Percentiles rank a stretch among this genome's conserved stretches.
Conservation (phyloP, 106 monocot genomes). For the Allium cepa region DNA sequence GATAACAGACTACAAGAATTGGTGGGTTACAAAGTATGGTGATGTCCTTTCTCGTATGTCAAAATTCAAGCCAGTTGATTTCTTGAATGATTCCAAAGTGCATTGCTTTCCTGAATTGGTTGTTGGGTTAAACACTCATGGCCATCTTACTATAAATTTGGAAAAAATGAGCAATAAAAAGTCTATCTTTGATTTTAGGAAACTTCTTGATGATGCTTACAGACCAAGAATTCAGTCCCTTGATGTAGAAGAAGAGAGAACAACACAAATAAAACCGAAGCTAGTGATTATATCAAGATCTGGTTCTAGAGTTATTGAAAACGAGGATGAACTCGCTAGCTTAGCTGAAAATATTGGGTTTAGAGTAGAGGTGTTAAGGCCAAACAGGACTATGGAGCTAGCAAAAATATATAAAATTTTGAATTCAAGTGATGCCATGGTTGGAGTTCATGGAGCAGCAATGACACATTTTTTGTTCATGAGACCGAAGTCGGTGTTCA, state of each 20-base stretch:
- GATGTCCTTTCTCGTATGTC: constrained; percentile 40
- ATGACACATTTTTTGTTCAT: constrained; percentile 78
- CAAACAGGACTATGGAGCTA: constrained; percentile 38
- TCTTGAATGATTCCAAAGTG: constrained; percentile 24
- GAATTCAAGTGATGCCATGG: constrained; percentile 54
- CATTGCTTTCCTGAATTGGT: constrained; percentile 48
- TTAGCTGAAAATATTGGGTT: constrained; percentile 41
- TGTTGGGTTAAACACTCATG: constrained; percentile 27
- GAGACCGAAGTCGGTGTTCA: constrained; percentile 52
- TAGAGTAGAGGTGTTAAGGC: constrained; percentile 31
- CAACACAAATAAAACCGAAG: constrained; percentile 20
- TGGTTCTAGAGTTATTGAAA: constrained; percentile 57
- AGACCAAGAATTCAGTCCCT: not conserved
- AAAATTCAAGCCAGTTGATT: constrained; percentile 25
- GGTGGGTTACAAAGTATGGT: constrained; percentile 53
- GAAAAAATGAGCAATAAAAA: constrained; percentile 8
- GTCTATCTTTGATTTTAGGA: constrained; percentile 10
- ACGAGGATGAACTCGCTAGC: constrained; percentile 48
- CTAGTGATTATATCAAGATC: constrained; percentile 48
- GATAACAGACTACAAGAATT: constrained; percentile 36
- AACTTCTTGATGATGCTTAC: constrained; percentile 1
- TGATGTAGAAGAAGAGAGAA: not conserved
- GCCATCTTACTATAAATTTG: constrained; percentile 31
- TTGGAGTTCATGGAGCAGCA: constrained; percentile 76
- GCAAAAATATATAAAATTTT: constrained; percentile 51